Percentiles rank a stretch among this genome's conserved stretches.
These are phyloP conservation scores for Hypoxylon perforatum DNA, from an alignment of 495 filamentous ascomycete species.

Conservation along the genomic window DNA sequence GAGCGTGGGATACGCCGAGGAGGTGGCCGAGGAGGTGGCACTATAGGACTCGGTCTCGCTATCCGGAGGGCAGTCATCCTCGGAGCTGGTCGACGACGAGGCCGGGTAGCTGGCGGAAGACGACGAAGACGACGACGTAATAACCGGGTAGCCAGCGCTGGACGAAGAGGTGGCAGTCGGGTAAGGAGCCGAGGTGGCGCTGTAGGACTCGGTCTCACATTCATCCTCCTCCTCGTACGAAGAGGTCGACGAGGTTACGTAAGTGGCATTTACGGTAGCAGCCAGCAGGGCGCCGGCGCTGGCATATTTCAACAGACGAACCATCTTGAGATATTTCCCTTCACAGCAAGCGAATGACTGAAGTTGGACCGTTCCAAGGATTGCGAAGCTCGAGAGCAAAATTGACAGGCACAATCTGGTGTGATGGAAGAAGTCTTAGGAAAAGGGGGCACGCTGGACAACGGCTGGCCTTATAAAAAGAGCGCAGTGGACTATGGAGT, in stretches of 20 bases:
- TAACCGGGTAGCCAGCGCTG: conserved; percentile 33
- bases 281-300: conserved; percentile 44
- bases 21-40: conserved; percentile 14
- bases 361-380: conserved; percentile 40
- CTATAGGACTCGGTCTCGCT: conserved; percentile 22
- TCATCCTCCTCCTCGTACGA: conserved; percentile 34
- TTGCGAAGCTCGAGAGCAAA: conserved; percentile 30
- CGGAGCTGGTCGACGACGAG: conserved; percentile 21
- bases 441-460: conserved; percentile 2
- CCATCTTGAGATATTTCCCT: conserved; percentile 40
- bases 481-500: conserved; percentile 9
- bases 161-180: conserved; percentile 29
- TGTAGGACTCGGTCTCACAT: conserved; percentile 14
- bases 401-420: conserved; percentile 33
- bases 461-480: conserved; percentile 25
- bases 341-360: conserved; percentile 46
- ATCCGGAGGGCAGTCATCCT: conserved; percentile 41
- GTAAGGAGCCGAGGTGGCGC: conserved; percentile 10
- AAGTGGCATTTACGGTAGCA: conserved; percentile 41
- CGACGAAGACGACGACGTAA: conserved; percentile 17
- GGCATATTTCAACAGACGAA: conserved; percentile 47
- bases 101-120: conserved; percentile 27
- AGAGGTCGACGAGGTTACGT: conserved; percentile 6
- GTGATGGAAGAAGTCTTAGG: conserved; percentile 23
- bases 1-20: conserved; percentile 9